phyloP scores from a whole-genome alignment of 805 yeast species.

The Lipomyces anomalus region DNA sequence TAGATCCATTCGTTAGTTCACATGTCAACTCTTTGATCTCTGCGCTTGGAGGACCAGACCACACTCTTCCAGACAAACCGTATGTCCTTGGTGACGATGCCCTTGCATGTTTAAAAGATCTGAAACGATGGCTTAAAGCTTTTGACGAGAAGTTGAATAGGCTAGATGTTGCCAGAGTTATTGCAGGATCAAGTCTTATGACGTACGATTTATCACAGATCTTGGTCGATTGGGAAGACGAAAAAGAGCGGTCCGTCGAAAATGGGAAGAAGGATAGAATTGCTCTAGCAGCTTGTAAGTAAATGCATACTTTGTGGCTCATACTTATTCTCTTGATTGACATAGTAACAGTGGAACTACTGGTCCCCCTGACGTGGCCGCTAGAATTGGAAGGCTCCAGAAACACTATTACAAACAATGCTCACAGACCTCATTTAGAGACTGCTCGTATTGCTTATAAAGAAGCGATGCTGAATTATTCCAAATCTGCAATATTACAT shows the following conservation, averaged over 20 bases:
- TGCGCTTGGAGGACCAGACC: slow-evolving; percentile 88
- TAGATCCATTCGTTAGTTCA: slow-evolving; percentile 46
- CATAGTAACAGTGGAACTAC: slow-evolving; percentile 49
- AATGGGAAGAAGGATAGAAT: slow-evolving; percentile 47
- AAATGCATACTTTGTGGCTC: background rate
- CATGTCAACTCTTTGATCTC: slow-evolving; percentile 77
- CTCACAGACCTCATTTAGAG: slow-evolving; percentile 53
- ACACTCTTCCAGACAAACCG: slow-evolving; percentile 44
- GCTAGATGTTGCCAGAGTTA: slow-evolving; percentile 81
- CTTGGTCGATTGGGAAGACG: slow-evolving; percentile 64
- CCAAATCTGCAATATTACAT: slow-evolving; percentile 56
- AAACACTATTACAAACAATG: slow-evolving; percentile 53
- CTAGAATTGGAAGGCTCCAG: slow-evolving; percentile 53
- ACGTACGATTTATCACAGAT: slow-evolving; percentile 68
- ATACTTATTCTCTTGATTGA: background rate
- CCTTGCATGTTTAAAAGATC: slow-evolving; percentile 73
- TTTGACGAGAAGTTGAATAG: slow-evolving; percentile 69
- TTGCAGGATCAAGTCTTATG: slow-evolving; percentile 73
- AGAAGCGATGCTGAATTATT: slow-evolving; percentile 52
- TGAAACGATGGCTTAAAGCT: slow-evolving; percentile 79
- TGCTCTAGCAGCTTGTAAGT: slow-evolving; percentile 51
- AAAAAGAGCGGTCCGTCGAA: slow-evolving; percentile 32
- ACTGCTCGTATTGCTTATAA: slow-evolving; percentile 69
- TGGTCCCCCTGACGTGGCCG: slow-evolving; percentile 87
- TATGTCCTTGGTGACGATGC: slow-evolving; percentile 88